Evolutionary conservation across 139 green algal species (phyloP).

Genomic region (Chlamydomonas schloesseri): DNA sequence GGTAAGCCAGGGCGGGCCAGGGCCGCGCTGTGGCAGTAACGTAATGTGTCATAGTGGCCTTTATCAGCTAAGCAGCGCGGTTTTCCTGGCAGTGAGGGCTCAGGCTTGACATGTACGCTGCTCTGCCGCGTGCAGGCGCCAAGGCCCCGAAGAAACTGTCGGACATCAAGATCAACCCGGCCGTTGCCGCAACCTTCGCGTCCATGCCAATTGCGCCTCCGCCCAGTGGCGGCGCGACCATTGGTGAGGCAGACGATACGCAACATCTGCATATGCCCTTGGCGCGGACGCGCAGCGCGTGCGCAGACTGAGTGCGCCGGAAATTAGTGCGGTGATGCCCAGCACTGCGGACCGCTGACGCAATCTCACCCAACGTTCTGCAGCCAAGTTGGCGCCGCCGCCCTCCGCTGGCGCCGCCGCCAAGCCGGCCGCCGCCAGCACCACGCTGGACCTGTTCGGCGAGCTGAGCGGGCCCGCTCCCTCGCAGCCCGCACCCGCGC

Average conservation of each 20-base stretch:
- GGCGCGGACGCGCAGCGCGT: no score
- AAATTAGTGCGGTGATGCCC: neutral
- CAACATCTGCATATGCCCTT: no score
- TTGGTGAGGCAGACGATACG: constrained; percentile 1
- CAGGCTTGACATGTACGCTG: neutral
- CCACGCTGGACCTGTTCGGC: constrained; percentile 6
- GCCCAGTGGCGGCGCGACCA: neutral
- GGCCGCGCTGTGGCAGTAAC: neutral
- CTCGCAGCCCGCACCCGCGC: neutral
- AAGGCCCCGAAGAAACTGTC: constrained; percentile 78
- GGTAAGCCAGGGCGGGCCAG: no score
- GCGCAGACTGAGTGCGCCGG: neutral
- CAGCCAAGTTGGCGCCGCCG: constrained; percentile 20
- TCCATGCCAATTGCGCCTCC: neutral
- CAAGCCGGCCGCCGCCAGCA: no score
- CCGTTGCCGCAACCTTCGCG: constrained; percentile 78
- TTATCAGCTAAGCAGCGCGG: no score
- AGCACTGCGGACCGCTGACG: no score
- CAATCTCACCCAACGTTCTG: no score
- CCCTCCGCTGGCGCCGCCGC: neutral
- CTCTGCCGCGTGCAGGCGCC: constrained; percentile 1
- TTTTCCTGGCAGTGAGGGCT: no score
- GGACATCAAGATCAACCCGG: constrained; percentile 82
- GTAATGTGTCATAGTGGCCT: no score
- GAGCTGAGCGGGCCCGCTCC: neutral